phyloP scores from a whole-genome alignment of 176 grass and related monocot species.

The Juncus effusus region DNA sequence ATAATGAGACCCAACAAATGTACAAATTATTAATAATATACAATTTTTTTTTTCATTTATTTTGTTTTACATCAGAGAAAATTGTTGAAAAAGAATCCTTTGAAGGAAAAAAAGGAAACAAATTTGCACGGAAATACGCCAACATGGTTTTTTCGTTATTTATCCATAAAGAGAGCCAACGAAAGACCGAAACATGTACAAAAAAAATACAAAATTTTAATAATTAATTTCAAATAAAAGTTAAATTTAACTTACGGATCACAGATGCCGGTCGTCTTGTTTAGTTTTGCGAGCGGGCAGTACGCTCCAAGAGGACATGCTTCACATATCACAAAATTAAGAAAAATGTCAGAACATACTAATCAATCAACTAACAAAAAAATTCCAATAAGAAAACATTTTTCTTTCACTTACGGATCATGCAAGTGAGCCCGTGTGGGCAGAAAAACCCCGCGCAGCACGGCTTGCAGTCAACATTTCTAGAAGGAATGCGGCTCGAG shows the following conservation, averaged over 20 bases:
- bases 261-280: conserved; percentile 71
- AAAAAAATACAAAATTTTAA: no score
- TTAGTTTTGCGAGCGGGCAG: conserved; percentile 63
- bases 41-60: no score
- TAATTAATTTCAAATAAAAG: not conserved
- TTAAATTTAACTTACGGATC: conserved; percentile 66
- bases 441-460: conserved; percentile 90
- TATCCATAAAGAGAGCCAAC: no score
- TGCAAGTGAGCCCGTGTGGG: conserved; percentile 86
- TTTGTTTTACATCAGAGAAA: no score
- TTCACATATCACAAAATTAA: conserved; percentile 30
- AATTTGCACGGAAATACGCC: no score
- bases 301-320: conserved; percentile 90
- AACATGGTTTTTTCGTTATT: no score
- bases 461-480: conserved; percentile 40
- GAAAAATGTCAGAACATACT: not conserved
- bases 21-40: no score
- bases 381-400: not conserved
- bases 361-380: no score
- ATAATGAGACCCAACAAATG: no score
- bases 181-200: no score
- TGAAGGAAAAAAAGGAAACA: no score
- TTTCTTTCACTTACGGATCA: conserved; percentile 61
- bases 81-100: no score
- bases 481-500: conserved; percentile 39